Conservation (phyloP, 1,284 basidiomycete species). For the Crucibulum cyathiforme region DNA sequence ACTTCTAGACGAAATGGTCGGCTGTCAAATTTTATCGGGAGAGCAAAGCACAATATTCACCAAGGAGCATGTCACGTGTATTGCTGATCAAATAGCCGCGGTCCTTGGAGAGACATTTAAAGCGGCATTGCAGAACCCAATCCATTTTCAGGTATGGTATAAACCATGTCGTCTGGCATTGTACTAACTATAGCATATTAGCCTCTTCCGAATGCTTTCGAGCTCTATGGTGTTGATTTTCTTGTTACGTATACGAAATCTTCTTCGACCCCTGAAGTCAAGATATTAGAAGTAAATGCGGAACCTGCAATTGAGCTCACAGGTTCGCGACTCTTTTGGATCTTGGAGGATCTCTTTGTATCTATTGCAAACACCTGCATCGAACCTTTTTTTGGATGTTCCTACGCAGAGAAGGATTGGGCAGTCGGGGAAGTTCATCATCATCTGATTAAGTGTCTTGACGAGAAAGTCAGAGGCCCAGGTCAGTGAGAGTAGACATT, state of each 20-base stretch:
- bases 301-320: conserved; percentile 97
- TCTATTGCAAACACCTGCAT: conserved; percentile 75
- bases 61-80: conserved; percentile 55
- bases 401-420: conserved; percentile 29
- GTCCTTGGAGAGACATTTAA: conserved; percentile 84
- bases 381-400: conserved; percentile 61
- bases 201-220: conserved; percentile 92
- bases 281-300: conserved; percentile 91
- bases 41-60: conserved; percentile 24
- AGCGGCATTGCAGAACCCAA: conserved; percentile 82
- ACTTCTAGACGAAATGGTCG: conserved; percentile 79
- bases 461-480: conserved; percentile 43
- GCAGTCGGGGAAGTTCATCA: conserved; percentile 44
- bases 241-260: conserved; percentile 65
- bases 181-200: conserved; percentile 36
- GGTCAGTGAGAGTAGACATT: background rate
- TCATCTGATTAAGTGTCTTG: conserved; percentile 61
- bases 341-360: conserved; percentile 82
- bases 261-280: conserved; percentile 56
- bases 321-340: conserved; percentile 81
- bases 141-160: conserved; percentile 82
- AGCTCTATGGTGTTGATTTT: conserved; percentile 94
- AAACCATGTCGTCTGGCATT: background rate
- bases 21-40: conserved; percentile 59
- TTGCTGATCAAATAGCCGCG: conserved; percentile 69